Percentiles rank a stretch among this genome's conserved stretches.
Conservation (phyloP, 306 rosid species). For the Acacia acuminata region DNA sequence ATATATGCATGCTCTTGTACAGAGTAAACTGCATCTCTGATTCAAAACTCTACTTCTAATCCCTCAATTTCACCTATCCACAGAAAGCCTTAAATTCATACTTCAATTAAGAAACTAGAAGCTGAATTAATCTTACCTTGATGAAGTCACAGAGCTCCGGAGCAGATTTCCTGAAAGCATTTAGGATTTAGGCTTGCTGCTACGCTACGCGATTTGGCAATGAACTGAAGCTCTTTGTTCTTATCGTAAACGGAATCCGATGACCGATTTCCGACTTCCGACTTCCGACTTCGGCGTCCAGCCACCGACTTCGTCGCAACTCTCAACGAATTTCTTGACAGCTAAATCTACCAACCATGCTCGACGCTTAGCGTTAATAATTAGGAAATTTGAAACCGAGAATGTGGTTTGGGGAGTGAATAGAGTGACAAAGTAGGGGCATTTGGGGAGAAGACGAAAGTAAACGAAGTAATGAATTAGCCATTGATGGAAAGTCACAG, state of each 20-base stretch:
- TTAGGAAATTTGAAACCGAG: constrained; percentile 33
- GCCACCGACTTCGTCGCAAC: constrained; percentile 44
- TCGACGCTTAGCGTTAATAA: neutral
- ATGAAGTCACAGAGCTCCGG: neutral
- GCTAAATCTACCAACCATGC: constrained; percentile 41
- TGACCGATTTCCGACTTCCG: neutral
- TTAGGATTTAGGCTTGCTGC: neutral
- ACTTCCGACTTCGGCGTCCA: constrained; percentile 5
- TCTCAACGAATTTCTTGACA: constrained; percentile 53
- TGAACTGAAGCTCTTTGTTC: neutral
- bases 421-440: constrained; percentile 41
- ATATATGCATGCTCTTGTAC: neutral
- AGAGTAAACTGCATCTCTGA: neutral
- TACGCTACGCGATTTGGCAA: neutral
- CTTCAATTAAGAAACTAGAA: neutral
- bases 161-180: neutral
- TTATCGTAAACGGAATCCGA: neutral
- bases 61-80: neutral
- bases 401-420: constrained; percentile 48
- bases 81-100: neutral
- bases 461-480: constrained; percentile 31
- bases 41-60: neutral
- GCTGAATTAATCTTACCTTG: neutral
- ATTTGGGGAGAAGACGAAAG: constrained; percentile 39
- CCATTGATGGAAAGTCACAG: neutral